Evolutionary conservation across 1,139 yeast genomes (phyloP), one percentile per base, ranked within the genome.

Genomic region (Blastobotrys illinoisensis): DNA sequence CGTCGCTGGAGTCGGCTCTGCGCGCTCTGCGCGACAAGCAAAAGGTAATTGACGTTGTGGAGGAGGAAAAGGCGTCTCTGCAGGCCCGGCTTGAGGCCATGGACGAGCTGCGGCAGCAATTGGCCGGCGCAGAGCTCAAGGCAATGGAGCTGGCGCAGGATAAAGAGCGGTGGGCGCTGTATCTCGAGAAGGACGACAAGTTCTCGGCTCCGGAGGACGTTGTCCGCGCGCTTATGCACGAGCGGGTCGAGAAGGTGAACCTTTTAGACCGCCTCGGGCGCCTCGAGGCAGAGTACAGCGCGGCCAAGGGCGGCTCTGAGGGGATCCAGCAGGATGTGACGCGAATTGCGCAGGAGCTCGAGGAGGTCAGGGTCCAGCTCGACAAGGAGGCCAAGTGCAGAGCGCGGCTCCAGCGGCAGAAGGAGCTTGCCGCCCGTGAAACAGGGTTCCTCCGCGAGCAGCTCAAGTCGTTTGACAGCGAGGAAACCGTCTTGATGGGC

Each of bases 351-450:
- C 64, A 70, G 5, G 71, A 71, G 51, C 58, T 76, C 50, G 71
- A 64, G 58, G 73, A 71, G 20, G 57, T 72, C 40, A 67, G 70
- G 32, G 73, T 72, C 40, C 58, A 65, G 60, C 55, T 65, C 50
- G 64, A 60, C 56, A 65, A 62, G 24, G 72, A 69, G 66, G 68
- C 71, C 57, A 71, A 69, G 56, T 54, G 73, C 57, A 64, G 73
- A 57, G 65, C 72, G 54, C 70, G 83, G 58, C 66, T 82, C 20
- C 83, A 83, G 55, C 77, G 80, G 54, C 85, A 82, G 58, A 77
- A 77, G 54, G 66, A 73, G 1, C 71, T 86, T 49, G 79, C 83
- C n/a, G 62, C 71, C n/a, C 81, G 81, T 59, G 95, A 87, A 64
- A 78, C 84, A 26, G 80, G 76, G 54, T 77, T 83, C 56, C 70